Percentiles rank a stretch among this genome's conserved stretches.
Conservation (phyloP, 345 rosid species). For the Eucalyptus albens region DNA sequence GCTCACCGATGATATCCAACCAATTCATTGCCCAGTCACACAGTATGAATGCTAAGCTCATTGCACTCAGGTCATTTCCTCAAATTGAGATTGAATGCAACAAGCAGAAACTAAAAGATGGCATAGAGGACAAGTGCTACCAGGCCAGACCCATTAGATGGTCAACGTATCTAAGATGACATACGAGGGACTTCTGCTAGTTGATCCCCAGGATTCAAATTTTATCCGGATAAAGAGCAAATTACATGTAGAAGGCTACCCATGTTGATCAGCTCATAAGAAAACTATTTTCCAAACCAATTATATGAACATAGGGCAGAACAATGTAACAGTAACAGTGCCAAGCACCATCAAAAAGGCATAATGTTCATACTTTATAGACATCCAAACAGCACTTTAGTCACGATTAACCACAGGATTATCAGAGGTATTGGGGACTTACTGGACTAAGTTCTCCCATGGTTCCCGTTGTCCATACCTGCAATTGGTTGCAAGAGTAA, state of each 20-base stretch:
- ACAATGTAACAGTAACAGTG: not conserved
- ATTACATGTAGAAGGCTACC: not conserved
- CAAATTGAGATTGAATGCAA: not conserved
- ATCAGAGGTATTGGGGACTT: not conserved
- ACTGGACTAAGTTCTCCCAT: conserved; percentile 91
- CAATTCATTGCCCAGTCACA: not conserved
- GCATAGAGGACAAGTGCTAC: not conserved
- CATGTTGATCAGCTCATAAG: not conserved
- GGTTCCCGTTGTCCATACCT: conserved; percentile 94
- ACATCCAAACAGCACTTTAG: not conserved
- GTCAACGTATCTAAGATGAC: not conserved
- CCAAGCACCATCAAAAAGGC: not conserved
- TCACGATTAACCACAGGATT: not conserved
- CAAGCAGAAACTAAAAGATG: not conserved
- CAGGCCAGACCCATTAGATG: not conserved
- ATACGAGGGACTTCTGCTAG: not conserved
- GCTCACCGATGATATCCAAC: not conserved
- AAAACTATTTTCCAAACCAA: not conserved
- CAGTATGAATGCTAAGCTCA: not conserved
- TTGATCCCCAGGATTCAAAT: not conserved
- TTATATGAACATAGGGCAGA: not conserved
- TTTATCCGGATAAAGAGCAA: not conserved
- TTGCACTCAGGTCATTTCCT: not conserved
- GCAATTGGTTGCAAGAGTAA: not conserved
- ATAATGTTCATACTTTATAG: not conserved